phyloP scores from a whole-genome alignment of 495 filamentous ascomycete genomes.

The Podospora bellae-mahoneyi region DNA sequence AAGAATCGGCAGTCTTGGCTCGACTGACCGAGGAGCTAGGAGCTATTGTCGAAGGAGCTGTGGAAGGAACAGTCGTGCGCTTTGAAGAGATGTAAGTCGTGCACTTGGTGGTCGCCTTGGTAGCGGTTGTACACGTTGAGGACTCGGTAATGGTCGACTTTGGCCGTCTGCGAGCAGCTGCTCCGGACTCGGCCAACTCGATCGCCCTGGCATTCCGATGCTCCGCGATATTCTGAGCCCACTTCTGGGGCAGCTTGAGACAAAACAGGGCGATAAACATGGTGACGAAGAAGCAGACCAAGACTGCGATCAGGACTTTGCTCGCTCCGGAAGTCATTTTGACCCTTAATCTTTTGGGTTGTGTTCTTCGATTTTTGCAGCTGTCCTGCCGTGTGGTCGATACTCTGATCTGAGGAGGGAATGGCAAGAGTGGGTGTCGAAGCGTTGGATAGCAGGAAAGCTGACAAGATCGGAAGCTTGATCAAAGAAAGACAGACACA shows the following conservation, averaged over 20 bases:
- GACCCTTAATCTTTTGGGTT: neutral
- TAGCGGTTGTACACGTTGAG: neutral
- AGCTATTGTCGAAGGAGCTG: too few species aligned
- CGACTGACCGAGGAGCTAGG: too few species aligned
- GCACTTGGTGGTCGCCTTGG: neutral
- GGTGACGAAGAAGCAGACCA: neutral
- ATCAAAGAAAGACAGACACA: neutral
- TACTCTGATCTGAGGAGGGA: neutral
- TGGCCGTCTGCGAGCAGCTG: neutral
- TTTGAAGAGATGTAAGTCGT: neutral
- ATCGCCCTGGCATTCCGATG: neutral
- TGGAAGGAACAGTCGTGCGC: too few species aligned
- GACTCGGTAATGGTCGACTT: neutral
- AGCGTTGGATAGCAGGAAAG: neutral
- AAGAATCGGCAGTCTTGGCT: neutral
- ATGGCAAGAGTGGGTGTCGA: neutral
- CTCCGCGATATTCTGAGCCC: neutral
- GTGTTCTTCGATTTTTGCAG: neutral
- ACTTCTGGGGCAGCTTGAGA: neutral
- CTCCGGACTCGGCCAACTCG: neutral
- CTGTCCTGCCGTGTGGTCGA: neutral
- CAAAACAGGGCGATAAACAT: neutral
- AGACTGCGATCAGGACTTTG: neutral
- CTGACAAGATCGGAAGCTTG: neutral
- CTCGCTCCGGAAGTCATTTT: neutral